A percentile compares a stretch with the other conserved stretches of the same genome.
phyloP scores from a whole-genome alignment of 176 grass and related monocot species.

The Triticum urartu region DNA sequence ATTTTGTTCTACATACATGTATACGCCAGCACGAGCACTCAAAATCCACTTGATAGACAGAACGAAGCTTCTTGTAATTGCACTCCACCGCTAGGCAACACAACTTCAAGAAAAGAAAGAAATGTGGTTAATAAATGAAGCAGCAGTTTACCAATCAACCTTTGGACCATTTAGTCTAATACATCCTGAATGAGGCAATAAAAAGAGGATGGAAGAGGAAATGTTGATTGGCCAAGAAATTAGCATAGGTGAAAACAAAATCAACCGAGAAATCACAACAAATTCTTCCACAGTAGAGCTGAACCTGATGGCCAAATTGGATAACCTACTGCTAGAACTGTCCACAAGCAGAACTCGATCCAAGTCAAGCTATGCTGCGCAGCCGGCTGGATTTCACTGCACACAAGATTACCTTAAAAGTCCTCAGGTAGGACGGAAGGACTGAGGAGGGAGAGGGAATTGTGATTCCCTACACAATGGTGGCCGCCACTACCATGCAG shows the following conservation, averaged over 20 bases:
- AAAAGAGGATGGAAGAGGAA: background rate
- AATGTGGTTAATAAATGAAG: slow-evolving; percentile 7
- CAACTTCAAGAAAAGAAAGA: background rate
- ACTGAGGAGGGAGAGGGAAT: background rate
- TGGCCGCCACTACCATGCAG: background rate
- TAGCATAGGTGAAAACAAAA: no score
- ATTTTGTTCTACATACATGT: slow-evolving; percentile 15
- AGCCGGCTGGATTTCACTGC: background rate
- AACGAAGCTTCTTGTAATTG: slow-evolving; percentile 8
- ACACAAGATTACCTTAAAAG: background rate
- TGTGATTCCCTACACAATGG: background rate
- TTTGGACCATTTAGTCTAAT: background rate
- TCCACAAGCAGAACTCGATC: background rate
- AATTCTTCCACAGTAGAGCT: background rate
- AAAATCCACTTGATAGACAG: background rate
- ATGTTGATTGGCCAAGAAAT: background rate
- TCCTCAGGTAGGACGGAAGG: background rate
- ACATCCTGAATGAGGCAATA: background rate
- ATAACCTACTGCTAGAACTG: background rate
- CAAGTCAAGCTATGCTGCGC: background rate
- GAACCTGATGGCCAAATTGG: background rate
- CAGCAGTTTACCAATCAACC: background rate
- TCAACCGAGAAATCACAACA: no score
- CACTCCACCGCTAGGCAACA: background rate
- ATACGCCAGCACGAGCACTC: background rate